Base-by-base conservation (phyloP, 805 yeast genomes). In the Candida ponderosae region DNA sequence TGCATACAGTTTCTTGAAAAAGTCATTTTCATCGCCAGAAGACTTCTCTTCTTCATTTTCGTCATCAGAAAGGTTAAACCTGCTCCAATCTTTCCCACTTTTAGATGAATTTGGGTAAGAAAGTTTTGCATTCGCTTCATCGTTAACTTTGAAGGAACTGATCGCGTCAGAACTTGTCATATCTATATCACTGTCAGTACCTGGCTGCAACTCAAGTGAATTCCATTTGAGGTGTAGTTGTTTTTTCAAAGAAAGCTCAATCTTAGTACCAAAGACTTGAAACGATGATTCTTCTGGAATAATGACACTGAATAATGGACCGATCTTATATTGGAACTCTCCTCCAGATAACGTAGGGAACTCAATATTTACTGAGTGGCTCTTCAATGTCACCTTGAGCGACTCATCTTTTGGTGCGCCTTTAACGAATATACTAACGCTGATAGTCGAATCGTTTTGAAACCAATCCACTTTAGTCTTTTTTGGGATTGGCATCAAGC, bases 1-100 rank as follows among this genome's bases (percentile, higher is more conserved):
- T 20, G 71, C 70, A 60, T 82, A 93, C 10, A 93, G 53, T 44
- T 76, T 68, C 47, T 76, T 73, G 63, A 93, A 93, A 50, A 93
- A 89, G 1, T 68, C 79, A 42, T 77, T 76, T 3, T 76, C 75
- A 18, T 70, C 74, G 13, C 65, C 66, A 0, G 66, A 65, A 19
- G 63, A 69, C 14, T 64, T 66, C 11, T 63, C 70, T 4, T 71
- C 76, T 1, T 61, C 68, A 6, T 62, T 72, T 3, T 65, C 70
- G 3, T 62, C 66, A 3, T 63, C 68, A 10, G 62, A 73, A 1
- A 66, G 51, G 4, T 55, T 73, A 18, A 81, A 51, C 32, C 70
- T 64, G 16, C 82, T 72, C 96, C 96, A 87, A 53, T 88, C 80
- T 17, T 69, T 63, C 6, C 71, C 64, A 40, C 72, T 76, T 34